A percentile compares a stretch with the other conserved stretches of the same genome.
phyloP scores from a whole-genome alignment of 2,329 filamentous ascomycete genomes.

The Leptographium lundbergii region DNA sequence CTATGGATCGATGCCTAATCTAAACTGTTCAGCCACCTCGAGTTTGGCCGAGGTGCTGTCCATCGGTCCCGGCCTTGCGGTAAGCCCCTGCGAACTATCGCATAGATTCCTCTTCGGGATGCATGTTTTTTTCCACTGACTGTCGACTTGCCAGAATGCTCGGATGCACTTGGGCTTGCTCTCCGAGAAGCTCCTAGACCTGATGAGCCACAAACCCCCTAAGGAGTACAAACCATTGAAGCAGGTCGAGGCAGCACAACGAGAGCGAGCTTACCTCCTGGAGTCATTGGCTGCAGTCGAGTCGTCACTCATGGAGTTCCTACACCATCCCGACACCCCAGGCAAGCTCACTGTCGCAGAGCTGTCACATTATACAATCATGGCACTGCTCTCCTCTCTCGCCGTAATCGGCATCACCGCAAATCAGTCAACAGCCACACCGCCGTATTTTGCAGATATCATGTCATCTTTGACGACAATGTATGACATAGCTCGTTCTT shows the following conservation, averaged over 20 bases:
- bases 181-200: constrained; percentile 37
- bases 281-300: constrained; percentile 29
- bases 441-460: neutral
- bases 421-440: constrained; percentile 1
- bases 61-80: constrained; percentile 39
- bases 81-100: constrained; percentile 15
- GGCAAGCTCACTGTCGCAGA: constrained; percentile 28
- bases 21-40: constrained; percentile 24
- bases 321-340: constrained; percentile 16
- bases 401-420: constrained; percentile 14
- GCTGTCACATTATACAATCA: constrained; percentile 27
- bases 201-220: constrained; percentile 34
- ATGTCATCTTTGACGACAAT: constrained; percentile 4
- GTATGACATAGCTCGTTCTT: constrained; percentile 8
- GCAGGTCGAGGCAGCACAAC: constrained; percentile 20
- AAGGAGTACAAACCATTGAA: constrained; percentile 36
- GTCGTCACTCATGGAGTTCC: constrained; percentile 27
- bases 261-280: constrained; percentile 31
- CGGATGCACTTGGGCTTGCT: constrained; percentile 37
- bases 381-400: constrained; percentile 26
- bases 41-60: constrained; percentile 31
- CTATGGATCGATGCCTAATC: constrained; percentile 37
- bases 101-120: constrained; percentile 9
- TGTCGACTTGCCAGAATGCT: constrained; percentile 24
- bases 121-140: neutral